Evolutionary conservation across 2,329 filamentous ascomycete genomes (phyloP).

Genomic region (Ophiobolus disseminans): DNA sequence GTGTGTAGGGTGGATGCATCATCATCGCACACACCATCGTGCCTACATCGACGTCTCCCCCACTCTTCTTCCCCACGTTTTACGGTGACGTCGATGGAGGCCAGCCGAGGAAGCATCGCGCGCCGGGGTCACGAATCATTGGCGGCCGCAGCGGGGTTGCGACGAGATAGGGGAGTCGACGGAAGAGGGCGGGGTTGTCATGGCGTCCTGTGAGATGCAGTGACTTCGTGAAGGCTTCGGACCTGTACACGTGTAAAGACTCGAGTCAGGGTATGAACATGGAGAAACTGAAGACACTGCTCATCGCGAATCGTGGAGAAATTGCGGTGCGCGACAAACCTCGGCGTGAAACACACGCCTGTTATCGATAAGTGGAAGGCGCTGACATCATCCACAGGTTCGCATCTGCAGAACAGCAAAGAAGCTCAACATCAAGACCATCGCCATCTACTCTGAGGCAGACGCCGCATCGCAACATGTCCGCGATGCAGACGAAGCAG

Average conservation of each 20-base stretch:
- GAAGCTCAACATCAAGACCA: conserved; percentile 58
- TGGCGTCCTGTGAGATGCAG: background rate
- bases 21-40: background rate
- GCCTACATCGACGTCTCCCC: conserved; percentile 14
- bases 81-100: conserved; percentile 21
- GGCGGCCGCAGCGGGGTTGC: conserved; percentile 7
- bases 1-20: background rate
- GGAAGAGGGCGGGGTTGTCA: conserved; percentile 10
- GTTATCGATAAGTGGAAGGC: conserved; percentile 5
- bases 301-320: conserved; percentile 60
- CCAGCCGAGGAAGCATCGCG: conserved; percentile 16
- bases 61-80: conserved; percentile 12
- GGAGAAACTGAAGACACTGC: conserved; percentile 57
- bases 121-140: background rate
- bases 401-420: conserved; percentile 61
- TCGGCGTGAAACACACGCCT: conserved; percentile 1
- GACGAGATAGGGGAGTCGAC: conserved; percentile 6
- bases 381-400: conserved; percentile 38
- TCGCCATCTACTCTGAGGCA: conserved; percentile 65
- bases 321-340: conserved; percentile 8
- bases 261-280: conserved; percentile 26
- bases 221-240: background rate
- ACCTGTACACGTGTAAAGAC: background rate
- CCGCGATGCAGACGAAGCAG: conserved; percentile 60
- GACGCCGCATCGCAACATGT: conserved; percentile 65